Base-by-base conservation (phyloP, 2,329 filamentous ascomycete species). In the Fusarium sp. region DNA sequence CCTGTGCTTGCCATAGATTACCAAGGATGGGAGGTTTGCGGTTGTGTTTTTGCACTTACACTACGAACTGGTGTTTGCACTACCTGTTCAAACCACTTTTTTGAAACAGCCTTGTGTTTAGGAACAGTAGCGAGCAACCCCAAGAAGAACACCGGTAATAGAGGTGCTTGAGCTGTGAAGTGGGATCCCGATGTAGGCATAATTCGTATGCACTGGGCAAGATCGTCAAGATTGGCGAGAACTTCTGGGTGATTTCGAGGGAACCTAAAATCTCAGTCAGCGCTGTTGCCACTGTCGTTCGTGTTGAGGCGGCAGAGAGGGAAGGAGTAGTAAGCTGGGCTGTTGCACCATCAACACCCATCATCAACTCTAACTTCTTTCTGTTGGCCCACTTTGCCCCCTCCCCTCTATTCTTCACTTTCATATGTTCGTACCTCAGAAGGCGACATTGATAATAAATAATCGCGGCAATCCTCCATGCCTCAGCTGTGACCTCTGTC, bases 141-240 rank as follows among this genome's bases (percentile, higher is more conserved):
- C 4, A 84, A 62, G 20, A 84, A 75, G 54, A 83, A 84, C 1
- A 83, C 81, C 0, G 82, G 82, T 18, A 83, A 78, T 3, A 84
- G 74, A 8, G 82, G 82, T 12, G 82, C 81, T 53, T 84, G 82
- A 3, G 82, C 81, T 11, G 82, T 84, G 53, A 84, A 84, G 5
- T 81, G 73, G 22, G 72, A 74, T 10, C 82, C 82, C 7, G 80
- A 82, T 3, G 82, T 84, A 3, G 82, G 82, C 82, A 83, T 82
- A 11, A 83, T 79, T 4, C 68, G 71, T 20, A 84, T 82, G 53
- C 81, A 82, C 62, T 65, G 76, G 8, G 79, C 79, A 20, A 84
- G 73, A 33, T 82, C 77, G 1, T 54, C 42, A 22, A 83, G 35
- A 27, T 79, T 79, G n/a, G 62, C 35, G 13, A 83, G 20, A 14